Conservation (phyloP, 2,329 filamentous ascomycete genomes). For the Clarireedia paspali region DNA sequence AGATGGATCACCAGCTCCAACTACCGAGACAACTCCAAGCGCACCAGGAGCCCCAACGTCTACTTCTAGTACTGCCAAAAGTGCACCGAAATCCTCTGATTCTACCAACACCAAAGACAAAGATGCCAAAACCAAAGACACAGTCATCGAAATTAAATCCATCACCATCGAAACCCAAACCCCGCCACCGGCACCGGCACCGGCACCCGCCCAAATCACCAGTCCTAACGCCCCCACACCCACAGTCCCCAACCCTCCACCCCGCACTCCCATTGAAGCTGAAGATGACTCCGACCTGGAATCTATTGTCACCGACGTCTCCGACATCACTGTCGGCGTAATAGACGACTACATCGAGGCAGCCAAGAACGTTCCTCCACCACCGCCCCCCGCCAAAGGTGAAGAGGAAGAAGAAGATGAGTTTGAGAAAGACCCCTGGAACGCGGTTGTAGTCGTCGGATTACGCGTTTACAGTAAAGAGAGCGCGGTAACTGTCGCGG, state of each 20-base stretch:
- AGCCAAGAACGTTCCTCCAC: conserved; percentile 9
- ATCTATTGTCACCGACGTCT: conserved; percentile 18
- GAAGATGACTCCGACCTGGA: conserved; percentile 11
- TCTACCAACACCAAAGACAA: conserved; percentile 6
- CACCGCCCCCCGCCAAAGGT: conserved; percentile 3
- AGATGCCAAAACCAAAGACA: neutral
- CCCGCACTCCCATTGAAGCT: neutral
- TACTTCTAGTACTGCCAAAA: no score
- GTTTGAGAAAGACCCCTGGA: conserved; percentile 51
- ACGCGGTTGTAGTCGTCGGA: conserved; percentile 54
- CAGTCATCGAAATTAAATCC: neutral
- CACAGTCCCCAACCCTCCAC: neutral
- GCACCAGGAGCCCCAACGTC: no score
- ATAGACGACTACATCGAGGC: conserved; percentile 18
- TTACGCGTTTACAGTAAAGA: conserved; percentile 52
- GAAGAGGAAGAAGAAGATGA: conserved; percentile 45
- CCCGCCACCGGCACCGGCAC: neutral
- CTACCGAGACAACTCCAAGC: no score
- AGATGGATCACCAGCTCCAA: no score
- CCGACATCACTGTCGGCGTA: conserved; percentile 13
- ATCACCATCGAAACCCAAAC: neutral
- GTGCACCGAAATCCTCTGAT: no score
- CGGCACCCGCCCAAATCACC: neutral
- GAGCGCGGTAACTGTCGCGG: conserved; percentile 20
- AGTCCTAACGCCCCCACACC: neutral